phyloP scores from a whole-genome alignment of 352 stramenopile genomes.

The Albugo candida region DNA sequence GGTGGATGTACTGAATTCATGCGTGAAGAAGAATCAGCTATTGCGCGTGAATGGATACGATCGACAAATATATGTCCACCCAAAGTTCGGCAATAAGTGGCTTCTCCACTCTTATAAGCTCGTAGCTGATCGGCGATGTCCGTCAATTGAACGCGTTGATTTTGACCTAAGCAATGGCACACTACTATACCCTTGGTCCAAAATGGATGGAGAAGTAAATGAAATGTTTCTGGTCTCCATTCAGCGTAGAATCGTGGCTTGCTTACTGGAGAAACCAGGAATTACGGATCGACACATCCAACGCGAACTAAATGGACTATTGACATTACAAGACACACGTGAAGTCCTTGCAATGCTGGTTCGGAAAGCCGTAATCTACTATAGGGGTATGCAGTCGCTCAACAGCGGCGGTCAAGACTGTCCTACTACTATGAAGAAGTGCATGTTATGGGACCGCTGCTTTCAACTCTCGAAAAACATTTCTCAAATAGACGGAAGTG shows the following conservation, averaged over 20 bases:
- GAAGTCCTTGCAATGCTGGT: conserved; percentile 48
- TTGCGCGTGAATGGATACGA: background rate
- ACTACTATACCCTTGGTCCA: conserved; percentile 28
- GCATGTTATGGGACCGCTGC: too few species aligned
- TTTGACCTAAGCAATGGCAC: too few species aligned
- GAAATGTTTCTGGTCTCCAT: conserved; percentile 56
- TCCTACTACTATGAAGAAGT: too few species aligned
- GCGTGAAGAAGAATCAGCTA: background rate
- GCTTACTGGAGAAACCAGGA: conserved; percentile 30
- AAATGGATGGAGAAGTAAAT: conserved; percentile 62
- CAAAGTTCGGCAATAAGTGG: conserved; percentile 40
- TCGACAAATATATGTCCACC: background rate
- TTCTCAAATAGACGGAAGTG: background rate
- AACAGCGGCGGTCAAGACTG: background rate
- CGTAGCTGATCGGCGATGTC: conserved; percentile 6
- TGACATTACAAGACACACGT: conserved; percentile 52
- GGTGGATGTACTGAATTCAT: too few species aligned
- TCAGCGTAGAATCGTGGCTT: conserved; percentile 45
- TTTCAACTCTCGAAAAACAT: background rate
- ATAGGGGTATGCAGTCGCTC: conserved; percentile 11
- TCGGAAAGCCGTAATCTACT: conserved; percentile 51
- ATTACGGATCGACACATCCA: conserved; percentile 36
- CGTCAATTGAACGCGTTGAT: too few species aligned
- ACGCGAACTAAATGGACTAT: conserved; percentile 28
- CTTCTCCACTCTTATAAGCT: conserved; percentile 42